Evolutionary conservation across 768 basidiomycete genomes (phyloP).

Genomic region (Rhizopogon vesiculosus): DNA sequence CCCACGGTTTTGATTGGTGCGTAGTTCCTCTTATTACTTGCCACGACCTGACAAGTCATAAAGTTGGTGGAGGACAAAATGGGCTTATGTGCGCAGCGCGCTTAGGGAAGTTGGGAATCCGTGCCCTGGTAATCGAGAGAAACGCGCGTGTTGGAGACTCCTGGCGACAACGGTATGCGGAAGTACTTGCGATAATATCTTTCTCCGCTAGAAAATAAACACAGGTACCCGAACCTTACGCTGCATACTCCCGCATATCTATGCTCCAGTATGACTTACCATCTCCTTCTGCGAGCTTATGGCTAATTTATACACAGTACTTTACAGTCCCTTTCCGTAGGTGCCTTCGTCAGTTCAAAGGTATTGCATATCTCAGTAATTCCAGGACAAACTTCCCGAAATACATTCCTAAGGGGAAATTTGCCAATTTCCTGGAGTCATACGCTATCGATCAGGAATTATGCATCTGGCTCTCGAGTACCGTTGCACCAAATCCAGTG

Average conservation of each 20-base stretch:
- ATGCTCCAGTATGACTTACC: slow-evolving; percentile 35
- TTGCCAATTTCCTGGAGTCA: slow-evolving; percentile 54
- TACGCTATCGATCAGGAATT: slow-evolving; percentile 53
- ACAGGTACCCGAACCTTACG: not conserved
- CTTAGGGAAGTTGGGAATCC: slow-evolving; percentile 49
- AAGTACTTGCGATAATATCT: slow-evolving; percentile 43
- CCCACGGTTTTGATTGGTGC: slow-evolving; percentile 32
- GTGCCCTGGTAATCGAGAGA: slow-evolving; percentile 48
- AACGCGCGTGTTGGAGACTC: slow-evolving; percentile 44
- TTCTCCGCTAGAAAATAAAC: slow-evolving; percentile 21
- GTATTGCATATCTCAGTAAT: not conserved
- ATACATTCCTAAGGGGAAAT: slow-evolving; percentile 19
- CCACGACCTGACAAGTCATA: not conserved
- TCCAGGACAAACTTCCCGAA: not conserved
- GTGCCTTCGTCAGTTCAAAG: slow-evolving; percentile 36
- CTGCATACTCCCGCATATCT: slow-evolving; percentile 47
- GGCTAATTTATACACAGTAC: slow-evolving; percentile 26
- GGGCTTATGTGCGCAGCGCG: slow-evolving; percentile 57
- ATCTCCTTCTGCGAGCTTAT: not conserved
- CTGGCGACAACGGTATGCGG: slow-evolving; percentile 46
- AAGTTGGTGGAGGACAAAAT: slow-evolving; percentile 54
- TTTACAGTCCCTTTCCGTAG: slow-evolving; percentile 43
- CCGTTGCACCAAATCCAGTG: slow-evolving; percentile 22
- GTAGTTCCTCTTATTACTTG: not conserved
- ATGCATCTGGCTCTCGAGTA: slow-evolving; percentile 49